Evolutionary conservation across 129 eudicot genomes (phyloP), one percentile per base, ranked within the genome.

Genomic region (Dittrichia graveolens): DNA sequence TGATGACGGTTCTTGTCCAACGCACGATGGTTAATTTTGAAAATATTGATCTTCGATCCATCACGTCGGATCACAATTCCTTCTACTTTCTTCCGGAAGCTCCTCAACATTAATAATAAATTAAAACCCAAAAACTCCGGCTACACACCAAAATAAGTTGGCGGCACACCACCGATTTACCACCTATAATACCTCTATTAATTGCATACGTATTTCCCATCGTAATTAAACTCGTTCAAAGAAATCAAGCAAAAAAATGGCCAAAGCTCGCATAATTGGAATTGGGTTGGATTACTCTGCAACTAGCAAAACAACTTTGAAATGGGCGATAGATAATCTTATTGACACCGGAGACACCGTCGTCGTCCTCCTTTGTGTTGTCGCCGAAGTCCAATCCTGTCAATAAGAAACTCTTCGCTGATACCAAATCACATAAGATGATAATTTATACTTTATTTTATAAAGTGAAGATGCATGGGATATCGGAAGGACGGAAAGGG

Each of bases 361-460:
- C 41, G 60, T 85, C 39, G 3, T 91, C 8, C 72, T 91, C 65
- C 89, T n/a, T 87, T 57, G 91, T 85, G 3, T 62, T 79, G 50
- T 91, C 97, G 10, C 83, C 95, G 0, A 91, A 91, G 61, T 65
- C 78, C 71, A 95, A 91, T 53, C 85, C 97, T 1, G 75, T 82
- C 6, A 85, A 85, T 59, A 91, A 91, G 79, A 83, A 79, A 79
- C 95, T 91, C 24, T 87, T 91, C 54, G 83, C 80, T 8, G 97
- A 87, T 52, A 83, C 95, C 8, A 95, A 91, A 50, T 91, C 97
- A 69, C 95, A 95, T 91, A 87, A 12, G 82, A n/a, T n/a, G n/a
- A n/a, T n/a, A n/a, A n/a, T n/a, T n/a, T n/a, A n/a, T n/a, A n/a
- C n/a, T n/a, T n/a, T n/a, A n/a, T n/a, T n/a, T n/a, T n/a, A 7